phyloP scores from a whole-genome alignment of 225 moss, liverwort and hornwort genomes.

The Thuidium tamariscinum region DNA sequence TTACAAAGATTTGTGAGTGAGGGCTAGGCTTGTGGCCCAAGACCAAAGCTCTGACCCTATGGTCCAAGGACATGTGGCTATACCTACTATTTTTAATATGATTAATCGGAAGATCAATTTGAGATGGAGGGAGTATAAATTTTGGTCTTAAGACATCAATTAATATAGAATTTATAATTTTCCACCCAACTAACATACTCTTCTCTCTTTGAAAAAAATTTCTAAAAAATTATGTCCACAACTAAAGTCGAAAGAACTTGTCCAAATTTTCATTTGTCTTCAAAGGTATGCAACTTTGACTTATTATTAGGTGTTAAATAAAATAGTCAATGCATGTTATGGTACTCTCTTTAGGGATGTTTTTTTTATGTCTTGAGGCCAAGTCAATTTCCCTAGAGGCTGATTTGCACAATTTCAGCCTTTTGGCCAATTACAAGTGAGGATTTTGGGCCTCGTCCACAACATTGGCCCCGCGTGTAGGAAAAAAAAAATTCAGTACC shows the following conservation, averaged over 20 bases:
- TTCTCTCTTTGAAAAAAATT: not conserved
- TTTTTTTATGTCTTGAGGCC: too few relatives aligned
- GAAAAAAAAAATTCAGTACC: too few relatives aligned
- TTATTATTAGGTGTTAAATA: too few relatives aligned
- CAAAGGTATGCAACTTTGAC: fast-evolving
- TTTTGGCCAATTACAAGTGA: not conserved
- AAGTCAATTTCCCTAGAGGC: fast-evolving
- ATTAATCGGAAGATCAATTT: too few relatives aligned
- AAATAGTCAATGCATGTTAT: not conserved
- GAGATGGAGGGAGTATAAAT: too few relatives aligned
- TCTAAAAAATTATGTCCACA: not conserved
- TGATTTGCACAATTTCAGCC: not conserved
- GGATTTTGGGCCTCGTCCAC: not conserved
- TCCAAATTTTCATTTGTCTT: not conserved
- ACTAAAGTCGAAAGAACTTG: fast-evolving
- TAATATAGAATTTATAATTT: not conserved
- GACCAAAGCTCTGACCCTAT: too few relatives aligned
- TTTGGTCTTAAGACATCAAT: fast-evolving
- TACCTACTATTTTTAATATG: too few relatives aligned
- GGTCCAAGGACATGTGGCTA: too few relatives aligned
- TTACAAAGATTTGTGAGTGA: too few relatives aligned
- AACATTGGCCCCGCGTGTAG: not conserved
- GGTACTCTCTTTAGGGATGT: fast-evolving
- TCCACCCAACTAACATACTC: not conserved
- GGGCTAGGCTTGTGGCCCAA: too few relatives aligned